Base-by-base conservation (phyloP, 306 rosid genomes). In the Casuarina equisetifolia region DNA sequence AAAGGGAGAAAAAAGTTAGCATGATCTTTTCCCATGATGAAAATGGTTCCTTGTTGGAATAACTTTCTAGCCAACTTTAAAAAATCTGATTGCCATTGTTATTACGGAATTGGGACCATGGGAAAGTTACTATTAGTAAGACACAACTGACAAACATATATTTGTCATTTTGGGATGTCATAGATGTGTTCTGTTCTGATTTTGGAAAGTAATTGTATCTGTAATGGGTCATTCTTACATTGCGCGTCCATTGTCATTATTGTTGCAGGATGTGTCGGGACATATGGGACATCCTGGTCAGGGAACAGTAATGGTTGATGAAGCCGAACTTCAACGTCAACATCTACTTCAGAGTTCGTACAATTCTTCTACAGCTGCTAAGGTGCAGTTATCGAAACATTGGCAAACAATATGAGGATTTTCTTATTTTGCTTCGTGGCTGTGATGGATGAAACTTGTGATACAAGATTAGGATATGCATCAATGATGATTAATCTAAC, bases 211-310 rank as follows among this genome's bases (percentile, higher is more conserved):
- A 2, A 4, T 64, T 39, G 25, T 12, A 64, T 64, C 17, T 9
- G 40, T 19, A 20, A 54, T 49, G 70, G 72, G 77, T 74, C 42
- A 32, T 35, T 55, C 35, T 3, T 19, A 6, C 19, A 32, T 74
- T 73, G 77, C 74, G 61, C 73, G 61, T 63, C 42, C 52, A 71
- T 79, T 67, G 61, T 82, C 43, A 74, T 70, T 81, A 63, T 25
- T 68, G 53, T 82, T 88, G 82, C 86, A 94, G 98, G 92, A 91
- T 52, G 87, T 94, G 74, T 84, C 92, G 78, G 88, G 90, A 86
- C 94, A 92, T 63, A 73, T 94, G 76, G 96, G 97, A 66, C 91
- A 82, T 77, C 86, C 92, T 54, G 80, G 90, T 84, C 83, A 84
- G 84, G 97, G 92, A 78, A 80, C 85, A 11, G 80, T 83, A 35